Base-by-base conservation (phyloP, 495 filamentous ascomycete genomes). In the Hyaloscypha variabilis region DNA sequence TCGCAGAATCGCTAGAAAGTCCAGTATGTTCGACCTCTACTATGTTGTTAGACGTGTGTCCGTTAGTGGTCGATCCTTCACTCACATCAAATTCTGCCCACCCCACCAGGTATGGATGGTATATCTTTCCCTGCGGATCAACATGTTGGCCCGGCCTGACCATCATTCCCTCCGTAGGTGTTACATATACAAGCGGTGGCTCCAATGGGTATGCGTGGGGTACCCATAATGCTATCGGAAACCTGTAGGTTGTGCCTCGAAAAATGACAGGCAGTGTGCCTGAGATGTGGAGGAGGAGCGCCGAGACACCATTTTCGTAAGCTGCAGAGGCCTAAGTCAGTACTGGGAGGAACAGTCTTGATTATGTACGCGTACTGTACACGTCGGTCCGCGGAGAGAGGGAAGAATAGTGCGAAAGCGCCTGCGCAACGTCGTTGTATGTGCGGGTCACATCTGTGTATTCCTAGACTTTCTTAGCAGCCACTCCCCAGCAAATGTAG, bases 191-290 rank as follows among this genome's bases (percentile, higher is more conserved):
- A 19, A 97, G 82, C 0, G 95, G 95, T 8, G 91, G 80, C 70
- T 96, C 90, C 39, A 85, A 84, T 34, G 95, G 96, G 72, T 99
- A 99, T 30, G 87, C 86, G 69, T 95, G 92, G 1, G 96, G 95
- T n/a, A 99, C 84, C 96, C 96, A 99, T 85, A 98, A 68, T 66
- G 91, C 87, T 60, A 99, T 82, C 11, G 95, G 95, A 65, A 98
- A 97, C 61, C 91, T 88, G 77, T 98, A 99, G 14, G 88, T 91
- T 19, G 88, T 86, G 71, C 93, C 94, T 70, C 95, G 91, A 78
- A 97, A 99, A 60, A 79, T 74, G 54, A 95, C 92, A 51, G 95
- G 94, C 26, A 99, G 77, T 17, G 93, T 97, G 65, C 95, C 95
- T 63, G 85, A 85, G 26, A 99, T 83, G 65, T 91, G 91, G 60